Conservation (phyloP, 164 flowering plant species). For the Annona cherimola region DNA sequence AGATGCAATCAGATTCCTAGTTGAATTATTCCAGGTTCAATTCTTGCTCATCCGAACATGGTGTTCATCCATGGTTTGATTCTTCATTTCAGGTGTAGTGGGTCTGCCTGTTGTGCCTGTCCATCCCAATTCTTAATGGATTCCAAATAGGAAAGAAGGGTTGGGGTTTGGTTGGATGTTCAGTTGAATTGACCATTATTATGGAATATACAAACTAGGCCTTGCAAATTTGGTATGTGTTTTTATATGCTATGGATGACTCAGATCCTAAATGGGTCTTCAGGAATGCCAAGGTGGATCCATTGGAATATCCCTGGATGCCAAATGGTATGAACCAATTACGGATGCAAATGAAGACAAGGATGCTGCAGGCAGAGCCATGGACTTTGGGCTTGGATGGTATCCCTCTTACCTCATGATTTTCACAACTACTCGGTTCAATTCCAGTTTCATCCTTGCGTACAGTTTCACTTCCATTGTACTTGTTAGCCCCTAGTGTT, state of each 20-base stretch:
- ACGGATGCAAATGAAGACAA: constrained; percentile 56
- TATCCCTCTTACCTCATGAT: constrained; percentile 16
- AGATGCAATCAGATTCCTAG: too few species aligned
- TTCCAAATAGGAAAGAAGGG: neutral
- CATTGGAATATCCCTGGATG: constrained; percentile 78
- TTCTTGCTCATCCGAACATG: too few species aligned
- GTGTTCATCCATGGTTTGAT: too few species aligned
- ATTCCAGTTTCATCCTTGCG: too few species aligned
- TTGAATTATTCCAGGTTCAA: too few species aligned
- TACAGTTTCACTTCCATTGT: too few species aligned
- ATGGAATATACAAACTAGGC: neutral
- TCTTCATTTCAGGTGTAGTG: too few species aligned
- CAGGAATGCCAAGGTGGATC: constrained; percentile 64
- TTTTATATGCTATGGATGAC: neutral
- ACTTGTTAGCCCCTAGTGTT: too few species aligned
- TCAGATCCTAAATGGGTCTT: neutral
- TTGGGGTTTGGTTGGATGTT: neutral
- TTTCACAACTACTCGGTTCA: too few species aligned
- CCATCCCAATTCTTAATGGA: neutral
- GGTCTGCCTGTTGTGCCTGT: too few species aligned
- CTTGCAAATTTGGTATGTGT: neutral
- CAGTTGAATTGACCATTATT: neutral
- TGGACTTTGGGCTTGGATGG: constrained; percentile 85
- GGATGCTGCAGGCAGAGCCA: constrained; percentile 77
- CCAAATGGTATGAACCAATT: constrained; percentile 82